Evolutionary conservation across 352 stramenopile species (phyloP), one percentile per base, ranked within the genome.

Genomic region (Pythium periplocum): DNA sequence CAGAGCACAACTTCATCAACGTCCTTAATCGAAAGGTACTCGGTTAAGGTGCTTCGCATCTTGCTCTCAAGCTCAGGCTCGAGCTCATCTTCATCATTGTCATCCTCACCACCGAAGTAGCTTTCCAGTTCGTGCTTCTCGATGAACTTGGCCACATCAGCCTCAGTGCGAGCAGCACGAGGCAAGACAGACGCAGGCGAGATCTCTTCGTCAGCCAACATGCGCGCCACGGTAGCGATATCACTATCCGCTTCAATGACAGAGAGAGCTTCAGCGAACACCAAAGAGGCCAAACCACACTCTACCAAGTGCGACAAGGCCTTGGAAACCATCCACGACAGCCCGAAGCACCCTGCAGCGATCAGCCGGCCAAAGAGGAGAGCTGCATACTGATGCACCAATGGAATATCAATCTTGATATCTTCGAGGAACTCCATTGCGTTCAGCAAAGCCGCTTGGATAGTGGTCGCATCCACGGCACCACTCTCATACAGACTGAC

Each of bases 351-450:
- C 17, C 85, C 85, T 1, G 68, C 75, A 33, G 70, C 67, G 44
- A 95, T 86, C 45, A 95, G 68, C 6, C 80, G 72, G 9, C 83
- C 85, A 46, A 95, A 75, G 35, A 93, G 56, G 30, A 87, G 48
- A 4, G 72, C 85, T 32, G 68, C 84, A 63, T 93, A 93, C 62
- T 91, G 69, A 43, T 93, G 81, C 12, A 90, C 78, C 10, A 90
- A 68, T 12, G 85, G 85, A 33, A 93, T 83, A 57, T 95, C 85
- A 48, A 95, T 95, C 48, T 75, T 78, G 53, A 95, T 72, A 38
- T 95, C 85, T 51, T 93, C 85, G 4, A 95, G 62, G 48, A 93
- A 92, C 59, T 93, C 82, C 57, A 87, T 80, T 12, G 78, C 80
- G 17, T 75, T 82, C 30, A 85, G 54, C 4, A 95, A 51, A 4